Evolutionary conservation across 164 flowering plant species (phyloP), one percentile per base, ranked within the genome.

Genomic region (Nymphaea thermarum): DNA sequence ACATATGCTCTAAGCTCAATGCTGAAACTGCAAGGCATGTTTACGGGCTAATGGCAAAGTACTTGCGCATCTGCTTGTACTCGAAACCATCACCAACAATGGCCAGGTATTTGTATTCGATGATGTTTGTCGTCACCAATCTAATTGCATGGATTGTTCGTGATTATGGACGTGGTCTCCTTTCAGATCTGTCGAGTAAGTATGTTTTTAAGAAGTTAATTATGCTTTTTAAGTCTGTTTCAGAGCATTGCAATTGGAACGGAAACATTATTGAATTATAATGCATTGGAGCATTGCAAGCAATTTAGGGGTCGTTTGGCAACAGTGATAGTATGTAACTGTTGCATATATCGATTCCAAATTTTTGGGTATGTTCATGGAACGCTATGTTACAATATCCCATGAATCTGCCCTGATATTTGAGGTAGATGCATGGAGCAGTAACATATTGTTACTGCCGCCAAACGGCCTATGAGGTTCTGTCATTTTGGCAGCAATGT

Each of bases 71-170:
- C 3, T 47, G 55, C 55, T 12, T 47, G 55, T 47, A 12, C 55
- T 47, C 55, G 7, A 47, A 7, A 47, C 55, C 55, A 7, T 47
- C 55, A 47, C 98, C 96, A 2, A 87, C 91, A 96, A 81, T 87
- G 91, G 95, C 98, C 5, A 82, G 98, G 75, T 90, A 86, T 76
- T 80, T 83, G 2, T 92, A 92, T 59, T 86, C 82, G 4, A 66
- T 90, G 65, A 82, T 90, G 55, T 92, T 92, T 71, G 85, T 92
- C 2, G 43, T 75, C 15, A 67, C 84, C 5, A 88, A 81, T 71
- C 61, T 92, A 43, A 74, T 88, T 2, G 94, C 98, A 0, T 92
- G 98, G 98, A 88, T 76, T 43, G 80, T 85, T 55, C 79, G 98
- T 6, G 98, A 92, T 72, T 90, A 87, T 70, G 92, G 93, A 43